A percentile compares a stretch with the other conserved stretches of the same genome.
Evolutionary conservation across 2,329 filamentous ascomycete species (phyloP).

Genomic region (Camptophora hylomeconis): DNA sequence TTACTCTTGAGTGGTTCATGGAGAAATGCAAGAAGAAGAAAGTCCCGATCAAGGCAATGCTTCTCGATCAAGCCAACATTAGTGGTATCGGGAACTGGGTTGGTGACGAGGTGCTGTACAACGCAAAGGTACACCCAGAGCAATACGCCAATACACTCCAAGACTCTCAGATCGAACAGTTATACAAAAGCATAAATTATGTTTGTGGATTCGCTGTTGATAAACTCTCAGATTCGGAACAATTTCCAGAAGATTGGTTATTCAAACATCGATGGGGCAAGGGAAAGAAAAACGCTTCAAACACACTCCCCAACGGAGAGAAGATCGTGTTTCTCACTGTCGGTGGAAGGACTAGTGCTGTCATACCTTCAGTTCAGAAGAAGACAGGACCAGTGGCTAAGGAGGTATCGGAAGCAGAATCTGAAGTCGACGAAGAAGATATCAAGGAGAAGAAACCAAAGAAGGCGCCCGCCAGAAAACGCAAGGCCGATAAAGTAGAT

Average conservation of each 20-base stretch:
- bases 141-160: slow-evolving; percentile 65
- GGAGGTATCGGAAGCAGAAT: slow-evolving; percentile 30
- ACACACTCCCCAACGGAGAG: slow-evolving; percentile 66
- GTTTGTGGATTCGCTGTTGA: slow-evolving; percentile 73
- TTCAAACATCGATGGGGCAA: slow-evolving; percentile 86
- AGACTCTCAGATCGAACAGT: slow-evolving; percentile 53
- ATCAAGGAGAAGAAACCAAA: slow-evolving; percentile 18
- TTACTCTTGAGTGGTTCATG: slow-evolving; percentile 66
- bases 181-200: slow-evolving; percentile 62
- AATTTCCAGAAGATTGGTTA: slow-evolving; percentile 79
- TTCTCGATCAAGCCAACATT: slow-evolving; percentile 78
- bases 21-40: slow-evolving; percentile 59
- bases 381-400: slow-evolving; percentile 53
- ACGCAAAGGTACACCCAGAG: slow-evolving; percentile 80
- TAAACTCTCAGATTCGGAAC: slow-evolving; percentile 63
- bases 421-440: slow-evolving; percentile 8
- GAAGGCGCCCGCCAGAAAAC: slow-evolving; percentile 20
- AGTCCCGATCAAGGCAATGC: slow-evolving; percentile 76
- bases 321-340: slow-evolving; percentile 80
- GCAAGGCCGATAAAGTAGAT: slow-evolving; percentile 21
- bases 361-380: slow-evolving; percentile 75
- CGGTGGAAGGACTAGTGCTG: slow-evolving; percentile 80
- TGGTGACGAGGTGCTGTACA: slow-evolving; percentile 83
- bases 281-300: slow-evolving; percentile 57
- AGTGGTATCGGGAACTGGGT: slow-evolving; percentile 97